These are phyloP conservation scores for Pisolithus thermaeus DNA, from an alignment of 1,284 basidiomycete species.

Conservation along the genomic window DNA sequence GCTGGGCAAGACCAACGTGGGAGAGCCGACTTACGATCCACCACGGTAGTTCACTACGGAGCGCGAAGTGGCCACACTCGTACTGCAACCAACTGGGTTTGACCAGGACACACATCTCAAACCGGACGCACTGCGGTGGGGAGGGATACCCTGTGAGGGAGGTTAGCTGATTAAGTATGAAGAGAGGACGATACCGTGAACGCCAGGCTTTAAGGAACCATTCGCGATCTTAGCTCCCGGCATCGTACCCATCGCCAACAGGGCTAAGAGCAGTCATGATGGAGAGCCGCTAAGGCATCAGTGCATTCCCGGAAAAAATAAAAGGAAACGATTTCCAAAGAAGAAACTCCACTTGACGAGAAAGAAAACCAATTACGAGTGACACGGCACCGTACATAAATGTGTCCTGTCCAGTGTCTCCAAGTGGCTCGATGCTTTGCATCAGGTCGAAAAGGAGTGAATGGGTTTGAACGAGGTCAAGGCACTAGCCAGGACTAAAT, in stretches of 20 bases:
- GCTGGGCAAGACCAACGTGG: neutral
- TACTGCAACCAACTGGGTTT: conserved; percentile 8
- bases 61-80: conserved; percentile 7
- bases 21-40: conserved; percentile 2
- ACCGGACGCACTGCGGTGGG: neutral
- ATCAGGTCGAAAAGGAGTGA: too few relatives aligned
- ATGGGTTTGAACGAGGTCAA: too few relatives aligned
- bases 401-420: too few relatives aligned
- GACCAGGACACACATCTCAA: conserved; percentile 1
- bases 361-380: too few relatives aligned
- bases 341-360: neutral
- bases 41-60: neutral
- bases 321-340: neutral
- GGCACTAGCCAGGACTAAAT: too few relatives aligned
- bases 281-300: neutral
- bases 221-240: neutral
- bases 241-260: neutral
- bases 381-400: too few relatives aligned
- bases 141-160: neutral
- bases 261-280: neutral
- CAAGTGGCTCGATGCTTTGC: too few relatives aligned
- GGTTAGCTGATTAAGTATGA: neutral
- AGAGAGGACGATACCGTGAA: neutral
- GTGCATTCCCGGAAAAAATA: neutral
- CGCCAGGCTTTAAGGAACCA: neutral